Conservation (phyloP, 106 monocot species). For the Narthecium ossifragum region DNA sequence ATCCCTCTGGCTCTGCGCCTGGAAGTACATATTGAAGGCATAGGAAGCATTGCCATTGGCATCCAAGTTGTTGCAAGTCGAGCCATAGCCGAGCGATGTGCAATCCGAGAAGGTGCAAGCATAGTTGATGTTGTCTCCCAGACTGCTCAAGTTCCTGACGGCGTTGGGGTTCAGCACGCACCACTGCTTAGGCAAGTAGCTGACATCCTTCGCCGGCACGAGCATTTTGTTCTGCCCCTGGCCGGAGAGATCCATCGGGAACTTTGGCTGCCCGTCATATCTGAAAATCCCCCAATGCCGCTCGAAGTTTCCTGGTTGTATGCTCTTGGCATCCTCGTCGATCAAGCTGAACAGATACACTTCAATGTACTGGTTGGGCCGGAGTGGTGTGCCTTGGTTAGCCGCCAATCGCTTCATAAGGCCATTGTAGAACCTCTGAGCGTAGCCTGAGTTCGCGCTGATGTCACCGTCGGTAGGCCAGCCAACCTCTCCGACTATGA, state of each 20-base stretch:
- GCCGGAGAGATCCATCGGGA: conserved; percentile 50
- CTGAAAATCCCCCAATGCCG: conserved; percentile 59
- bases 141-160: conserved; percentile 18
- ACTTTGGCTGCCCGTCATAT: conserved; percentile 64
- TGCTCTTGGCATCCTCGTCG: conserved; percentile 71
- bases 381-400: conserved; percentile 35
- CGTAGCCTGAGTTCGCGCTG: conserved; percentile 24
- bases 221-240: conserved; percentile 25
- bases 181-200: conserved; percentile 41
- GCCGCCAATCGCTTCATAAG: conserved; percentile 25
- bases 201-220: conserved; percentile 33
- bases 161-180: conserved; percentile 40
- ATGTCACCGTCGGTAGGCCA: conserved; percentile 60
- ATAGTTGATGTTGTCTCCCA: conserved; percentile 39
- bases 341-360: conserved; percentile 50
- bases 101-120: conserved; percentile 54
- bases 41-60: conserved; percentile 45
- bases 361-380: conserved; percentile 34
- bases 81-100: conserved; percentile 58
- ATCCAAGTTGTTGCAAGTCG: conserved; percentile 41
- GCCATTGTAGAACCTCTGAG: conserved; percentile 41
- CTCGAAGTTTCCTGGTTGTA: conserved; percentile 56
- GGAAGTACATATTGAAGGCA: conserved; percentile 64
- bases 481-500: conserved; percentile 45
- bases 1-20: conserved; percentile 38